These are phyloP conservation scores for Novymonas esmeraldas DNA, from an alignment of 208 protist species.

Conservation along the genomic window DNA sequence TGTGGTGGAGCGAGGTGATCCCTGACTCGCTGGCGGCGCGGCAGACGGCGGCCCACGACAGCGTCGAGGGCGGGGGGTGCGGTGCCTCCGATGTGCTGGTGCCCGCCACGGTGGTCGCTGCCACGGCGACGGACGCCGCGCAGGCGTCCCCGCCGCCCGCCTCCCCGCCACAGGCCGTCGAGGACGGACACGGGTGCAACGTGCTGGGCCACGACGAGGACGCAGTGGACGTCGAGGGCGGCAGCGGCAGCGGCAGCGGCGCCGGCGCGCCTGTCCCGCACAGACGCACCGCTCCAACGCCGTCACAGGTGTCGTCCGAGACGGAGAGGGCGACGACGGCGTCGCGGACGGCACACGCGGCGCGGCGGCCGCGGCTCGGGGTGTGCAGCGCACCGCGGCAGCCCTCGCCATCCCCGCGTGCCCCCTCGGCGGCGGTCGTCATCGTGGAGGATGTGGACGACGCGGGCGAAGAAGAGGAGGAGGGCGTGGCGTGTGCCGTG, in stretches of 20 bases:
- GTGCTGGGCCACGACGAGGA: no score
- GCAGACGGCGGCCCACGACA: no score
- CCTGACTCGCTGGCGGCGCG: not conserved
- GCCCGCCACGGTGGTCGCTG: slow-evolving; percentile 4
- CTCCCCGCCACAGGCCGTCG: not conserved
- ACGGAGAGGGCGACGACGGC: not conserved
- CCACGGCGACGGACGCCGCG: slow-evolving; percentile 4
- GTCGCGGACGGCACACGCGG: not conserved
- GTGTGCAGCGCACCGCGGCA: slow-evolving; percentile 12
- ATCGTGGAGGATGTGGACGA: slow-evolving; percentile 6
- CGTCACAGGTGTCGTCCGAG: not conserved
- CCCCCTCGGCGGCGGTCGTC: not conserved
- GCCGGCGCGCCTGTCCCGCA: no score
- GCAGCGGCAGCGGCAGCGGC: no score
- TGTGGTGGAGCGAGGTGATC: slow-evolving; percentile 1
- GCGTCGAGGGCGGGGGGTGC: no score
- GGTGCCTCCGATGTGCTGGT: slow-evolving; percentile 13
- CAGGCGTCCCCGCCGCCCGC: not conserved
- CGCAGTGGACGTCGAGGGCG: no score
- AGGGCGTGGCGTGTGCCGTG: not conserved
- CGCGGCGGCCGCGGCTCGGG: slow-evolving; percentile 1
- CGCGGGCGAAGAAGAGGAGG: not conserved
- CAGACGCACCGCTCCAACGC: no score
- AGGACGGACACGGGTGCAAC: not conserved
- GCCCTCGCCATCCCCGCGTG: slow-evolving; percentile 3